These are phyloP conservation scores for Lolium rigidum DNA, from an alignment of 176 grass and related monocot species.

Conservation along the genomic window DNA sequence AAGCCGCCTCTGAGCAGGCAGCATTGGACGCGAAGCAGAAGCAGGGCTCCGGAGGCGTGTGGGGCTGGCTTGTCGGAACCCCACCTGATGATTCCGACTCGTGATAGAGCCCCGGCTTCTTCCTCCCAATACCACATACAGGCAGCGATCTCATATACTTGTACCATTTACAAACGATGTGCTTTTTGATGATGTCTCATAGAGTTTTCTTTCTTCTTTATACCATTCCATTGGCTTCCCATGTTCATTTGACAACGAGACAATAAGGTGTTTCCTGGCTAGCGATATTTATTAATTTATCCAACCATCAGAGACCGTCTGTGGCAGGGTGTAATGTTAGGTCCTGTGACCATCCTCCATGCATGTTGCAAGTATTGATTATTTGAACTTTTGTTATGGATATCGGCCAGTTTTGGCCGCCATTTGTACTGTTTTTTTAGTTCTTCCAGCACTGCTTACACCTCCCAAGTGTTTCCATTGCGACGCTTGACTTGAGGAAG, in stretches of 20 bases:
- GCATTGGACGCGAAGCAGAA: constrained; percentile 69
- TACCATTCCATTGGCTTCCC: constrained; percentile 3
- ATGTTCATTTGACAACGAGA: constrained; percentile 45
- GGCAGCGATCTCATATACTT: constrained; percentile 44
- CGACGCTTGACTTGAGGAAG: not conserved
- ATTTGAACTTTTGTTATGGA: not conserved
- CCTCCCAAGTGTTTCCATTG: not conserved
- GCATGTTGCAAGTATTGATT: constrained; percentile 11
- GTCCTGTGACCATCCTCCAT: not conserved
- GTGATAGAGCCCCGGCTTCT: constrained; percentile 27
- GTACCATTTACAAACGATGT: constrained; percentile 37
- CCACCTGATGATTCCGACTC: constrained; percentile 67
- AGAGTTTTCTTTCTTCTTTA: not conserved
- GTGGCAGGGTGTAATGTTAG: not conserved
- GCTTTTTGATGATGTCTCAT: not conserved
- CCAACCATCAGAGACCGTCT: not conserved
- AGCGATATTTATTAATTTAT: constrained; percentile 7
- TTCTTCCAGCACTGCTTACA: not conserved
- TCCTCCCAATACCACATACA: constrained; percentile 48
- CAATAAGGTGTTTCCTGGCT: constrained; percentile 27
- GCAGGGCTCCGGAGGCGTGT: constrained; percentile 82
- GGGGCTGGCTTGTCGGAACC: constrained; percentile 91
- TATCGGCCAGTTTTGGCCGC: not conserved
- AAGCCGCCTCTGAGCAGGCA: constrained; percentile 79
- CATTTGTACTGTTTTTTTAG: not conserved